These are phyloP conservation scores for Knoxdaviesia proteae DNA, from an alignment of 2,329 filamentous ascomycete genomes.

Conservation along the genomic window DNA sequence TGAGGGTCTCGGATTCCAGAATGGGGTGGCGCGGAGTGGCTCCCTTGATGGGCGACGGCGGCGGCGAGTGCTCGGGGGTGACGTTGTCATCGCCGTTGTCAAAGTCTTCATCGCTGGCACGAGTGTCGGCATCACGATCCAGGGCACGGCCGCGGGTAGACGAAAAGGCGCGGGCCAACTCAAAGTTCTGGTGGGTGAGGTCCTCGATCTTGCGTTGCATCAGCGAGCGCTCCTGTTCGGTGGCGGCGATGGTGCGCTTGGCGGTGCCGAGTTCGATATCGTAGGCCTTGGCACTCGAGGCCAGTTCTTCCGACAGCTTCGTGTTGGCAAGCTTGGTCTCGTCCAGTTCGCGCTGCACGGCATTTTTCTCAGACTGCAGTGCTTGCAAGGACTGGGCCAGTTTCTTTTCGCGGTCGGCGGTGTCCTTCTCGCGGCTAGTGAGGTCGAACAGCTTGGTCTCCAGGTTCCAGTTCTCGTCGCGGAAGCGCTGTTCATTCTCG, in stretches of 20 bases:
- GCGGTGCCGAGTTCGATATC: slow-evolving; percentile 74
- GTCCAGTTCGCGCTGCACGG: slow-evolving; percentile 69
- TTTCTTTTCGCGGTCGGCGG: slow-evolving; percentile 64
- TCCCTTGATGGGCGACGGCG: slow-evolving; percentile 72
- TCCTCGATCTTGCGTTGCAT: slow-evolving; percentile 79
- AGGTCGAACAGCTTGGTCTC: slow-evolving; percentile 84
- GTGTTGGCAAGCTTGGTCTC: slow-evolving; percentile 66
- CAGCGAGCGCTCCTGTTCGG: slow-evolving; percentile 56
- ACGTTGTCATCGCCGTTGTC: slow-evolving; percentile 45
- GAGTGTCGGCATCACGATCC: slow-evolving; percentile 40
- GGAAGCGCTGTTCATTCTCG: slow-evolving; percentile 88
- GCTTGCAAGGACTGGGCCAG: slow-evolving; percentile 52
- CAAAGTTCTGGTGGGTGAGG: slow-evolving; percentile 70
- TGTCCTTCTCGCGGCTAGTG: slow-evolving; percentile 50
- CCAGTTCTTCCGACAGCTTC: slow-evolving; percentile 64
- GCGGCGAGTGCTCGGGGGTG: slow-evolving; percentile 79
- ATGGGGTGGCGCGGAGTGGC: slow-evolving; percentile 67
- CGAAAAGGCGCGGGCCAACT: slow-evolving; percentile 68
- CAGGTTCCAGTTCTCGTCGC: slow-evolving; percentile 96
- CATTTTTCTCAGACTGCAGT: slow-evolving; percentile 53
- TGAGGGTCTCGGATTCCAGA: slow-evolving; percentile 88
- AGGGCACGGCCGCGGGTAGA: slow-evolving; percentile 46
- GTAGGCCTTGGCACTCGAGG: slow-evolving; percentile 56
- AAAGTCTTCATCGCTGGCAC: slow-evolving; percentile 39
- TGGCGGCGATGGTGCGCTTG: slow-evolving; percentile 57